Base-by-base conservation (phyloP, 768 basidiomycete genomes). In the Xerocomellus dryophilus region DNA sequence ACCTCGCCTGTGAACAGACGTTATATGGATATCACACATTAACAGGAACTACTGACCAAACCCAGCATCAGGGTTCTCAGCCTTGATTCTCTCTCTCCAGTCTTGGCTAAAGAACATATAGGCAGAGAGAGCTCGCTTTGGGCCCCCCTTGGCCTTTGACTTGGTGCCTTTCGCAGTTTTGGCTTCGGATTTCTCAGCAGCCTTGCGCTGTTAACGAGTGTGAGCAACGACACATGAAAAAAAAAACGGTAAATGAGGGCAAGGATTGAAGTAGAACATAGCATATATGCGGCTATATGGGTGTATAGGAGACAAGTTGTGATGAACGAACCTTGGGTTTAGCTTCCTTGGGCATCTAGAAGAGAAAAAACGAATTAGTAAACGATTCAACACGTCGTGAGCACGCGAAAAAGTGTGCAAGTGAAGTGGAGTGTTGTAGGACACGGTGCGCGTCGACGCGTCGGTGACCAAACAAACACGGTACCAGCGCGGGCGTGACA, bases 51-150 rank as follows among this genome's bases (percentile, higher is more conserved):
- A 60, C 67, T 56, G 61, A 90, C 94, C 95, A 67, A 98, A 98
- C 51, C 87, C 81, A 27, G 92, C 93, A 54, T 94, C 92, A 45
- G 95, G 95, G 76, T 98, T 96, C 76, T 97, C 93, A 53, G 82
- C 68, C 85, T 95, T 96, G 81, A 98, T 90, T 69, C 89, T 83
- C 74, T 95, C 90, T 68, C 95, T 83, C 90, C 92, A 89, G 72
- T 93, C 95, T 72, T 94, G 90, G 64, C 84, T 86, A 81, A 98
- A 98, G 88, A 94, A 94, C 96, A 98, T 97, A 78, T 97, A 98
- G 38, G 96, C 93, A 29, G 94, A 97, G 43, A 97, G 80, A 0
- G 92, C 89, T 50, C 94, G 85, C 77, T 98, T 97, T 57, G 93
- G 93, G 0, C 68, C 69, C 15, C 70, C 69, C 60, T 70, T 70